Base-by-base conservation (phyloP, 2,329 filamentous ascomycete species). In the Hortaea werneckii region DNA sequence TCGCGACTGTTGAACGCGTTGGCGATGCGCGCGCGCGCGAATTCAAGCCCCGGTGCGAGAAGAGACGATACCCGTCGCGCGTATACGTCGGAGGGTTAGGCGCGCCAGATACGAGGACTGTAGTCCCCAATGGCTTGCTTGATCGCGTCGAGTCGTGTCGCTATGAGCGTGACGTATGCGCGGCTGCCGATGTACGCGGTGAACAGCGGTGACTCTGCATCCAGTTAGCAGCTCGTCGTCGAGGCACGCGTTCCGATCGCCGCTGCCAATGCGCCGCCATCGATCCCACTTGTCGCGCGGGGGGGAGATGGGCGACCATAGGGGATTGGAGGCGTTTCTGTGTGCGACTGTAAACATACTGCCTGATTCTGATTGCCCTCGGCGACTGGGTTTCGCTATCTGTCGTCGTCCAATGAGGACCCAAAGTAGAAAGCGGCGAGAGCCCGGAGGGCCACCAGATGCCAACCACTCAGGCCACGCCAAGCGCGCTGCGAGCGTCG, bases 271-370 rank as follows among this genome's bases (percentile, higher is more conserved):
- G 32, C 32, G 32, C 32, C 32, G n/a, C n/a, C 32, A 35, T 35
- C 32, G 9, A 9, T 35, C n/a, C n/a, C 32, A 35, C n/a, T 9
- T 35, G 32, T 9, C n/a, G 32, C 32, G 32, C 4, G 32, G n/a
- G 8, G 32, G 32, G 32, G 4, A 20, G 20, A 20, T 20, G 20
- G 20, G 20, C 20, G 20, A 20, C 20, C 20, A 20, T 20, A 20
- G 20, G 20, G 20, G 20, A 20, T 20, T 20, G 20, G 20, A 4
- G 20, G 20, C 20, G 8, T 35, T 20, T 8, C 13, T 39, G 10
- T 39, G 37, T 39, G 37, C 37, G 37, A 39, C 37, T 10, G 37
- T 39, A 39, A 39, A 39, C 37, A 39, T 39, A 39, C 37, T 39
- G n/a, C 37, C 20, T 20, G 37, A 12, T 39, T n/a, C 10, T 26